Base-by-base conservation (phyloP, 306 rosid species). In the Sesbania bispinosa region DNA sequence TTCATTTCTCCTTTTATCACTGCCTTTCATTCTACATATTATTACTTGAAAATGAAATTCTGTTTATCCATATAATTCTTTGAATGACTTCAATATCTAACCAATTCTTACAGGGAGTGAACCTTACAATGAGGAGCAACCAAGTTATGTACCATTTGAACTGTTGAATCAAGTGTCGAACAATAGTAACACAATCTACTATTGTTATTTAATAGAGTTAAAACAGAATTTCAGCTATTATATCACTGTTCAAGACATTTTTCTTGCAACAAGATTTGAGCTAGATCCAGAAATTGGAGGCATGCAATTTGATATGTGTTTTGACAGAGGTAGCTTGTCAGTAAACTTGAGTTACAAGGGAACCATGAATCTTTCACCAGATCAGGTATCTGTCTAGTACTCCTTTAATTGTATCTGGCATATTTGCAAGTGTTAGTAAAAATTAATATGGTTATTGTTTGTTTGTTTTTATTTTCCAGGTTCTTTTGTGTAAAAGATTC, bases 201-300 rank as follows among this genome's bases (percentile, higher is more conserved):
- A 88, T 65, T 87, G 96, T 82, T 93, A 93, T 83, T 43, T 83
- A 6, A 83, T 93, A n/a, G 87, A 86, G 85, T 46, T 93, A 73
- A 64, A 83, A 38, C 85, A 81, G 74, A 74, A 76, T 6, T 90
- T 88, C 69, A 54, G 9, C 7, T 75, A 84, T 75, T 84, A 87
- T 29, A 51, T 80, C 71, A 74, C 85, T 2, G 76, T 84, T 16
- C 77, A 72, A 42, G 87, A 88, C 62, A 26, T 93, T 73, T 77
- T 90, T 57, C 85, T 93, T 80, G 81, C 84, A 29, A 23, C 62
- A 39, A 86, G 94, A 77, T 66, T 36, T 52, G 38, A 84, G 77
- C 88, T 90, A 45, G 87, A 86, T 11, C 48, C 62, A 6, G 90
- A 90, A 67, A 71, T 85, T 61, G 88, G 62, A 70, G 58, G 76